Evolutionary conservation across 2,329 filamentous ascomycete species (phyloP).

Genomic region (Fusarium sp.): DNA sequence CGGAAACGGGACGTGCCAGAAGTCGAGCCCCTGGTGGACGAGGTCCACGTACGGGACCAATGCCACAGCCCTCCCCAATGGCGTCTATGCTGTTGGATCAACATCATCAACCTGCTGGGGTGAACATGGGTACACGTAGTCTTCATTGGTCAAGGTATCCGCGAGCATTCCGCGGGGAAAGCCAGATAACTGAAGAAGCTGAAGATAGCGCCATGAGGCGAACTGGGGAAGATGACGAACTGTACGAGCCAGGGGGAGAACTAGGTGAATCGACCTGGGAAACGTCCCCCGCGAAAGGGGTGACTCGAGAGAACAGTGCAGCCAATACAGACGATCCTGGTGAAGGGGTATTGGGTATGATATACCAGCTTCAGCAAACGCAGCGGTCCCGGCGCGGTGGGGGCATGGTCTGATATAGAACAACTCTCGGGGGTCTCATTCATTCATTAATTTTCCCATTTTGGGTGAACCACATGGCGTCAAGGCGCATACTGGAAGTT

Average conservation of each 20-base stretch:
- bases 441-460: neutral
- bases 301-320: conserved; percentile 63
- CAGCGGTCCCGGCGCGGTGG: conserved; percentile 59
- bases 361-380: conserved; percentile 67
- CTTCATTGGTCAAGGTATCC: conserved; percentile 57
- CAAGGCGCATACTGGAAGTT: conserved; percentile 11
- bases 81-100: conserved; percentile 78
- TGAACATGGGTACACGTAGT: conserved; percentile 56
- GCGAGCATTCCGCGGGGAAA: conserved; percentile 57
- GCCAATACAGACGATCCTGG: conserved; percentile 57
- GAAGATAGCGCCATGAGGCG: conserved; percentile 51
- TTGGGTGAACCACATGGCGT: conserved; percentile 1
- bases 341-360: conserved; percentile 64
- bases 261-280: conserved; percentile 70
- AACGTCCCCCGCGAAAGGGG: conserved; percentile 60
- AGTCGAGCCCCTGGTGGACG: conserved; percentile 51
- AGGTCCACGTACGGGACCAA: conserved; percentile 45
- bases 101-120: conserved; percentile 73
- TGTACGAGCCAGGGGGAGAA: conserved; percentile 60
- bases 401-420: conserved; percentile 46
- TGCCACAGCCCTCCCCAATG: conserved; percentile 70
- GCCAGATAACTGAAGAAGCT: conserved; percentile 65
- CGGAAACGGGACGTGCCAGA: conserved; percentile 55
- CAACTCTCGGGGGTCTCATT: neutral
- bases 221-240: conserved; percentile 62